Percentiles rank a stretch among this genome's conserved stretches.
Evolutionary conservation across 768 basidiomycete species (phyloP).

Genomic region (Cystobasidiopsis lactophilus): DNA sequence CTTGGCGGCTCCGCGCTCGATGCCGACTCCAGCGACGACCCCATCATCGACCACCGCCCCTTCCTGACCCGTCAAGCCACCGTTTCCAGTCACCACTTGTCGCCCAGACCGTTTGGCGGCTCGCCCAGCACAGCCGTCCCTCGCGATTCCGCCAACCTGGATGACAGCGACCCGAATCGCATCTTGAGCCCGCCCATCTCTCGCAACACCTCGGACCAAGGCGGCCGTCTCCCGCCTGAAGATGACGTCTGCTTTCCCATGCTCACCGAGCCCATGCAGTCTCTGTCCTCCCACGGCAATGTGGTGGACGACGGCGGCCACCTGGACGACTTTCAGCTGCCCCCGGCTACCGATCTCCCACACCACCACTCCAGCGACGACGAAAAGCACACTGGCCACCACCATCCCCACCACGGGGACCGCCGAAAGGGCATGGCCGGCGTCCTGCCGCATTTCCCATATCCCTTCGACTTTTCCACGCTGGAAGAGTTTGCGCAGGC

Average conservation of each 20-base stretch:
- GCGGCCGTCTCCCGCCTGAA: constrained; percentile 9
- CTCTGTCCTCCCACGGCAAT: not conserved
- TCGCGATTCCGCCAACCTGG: not conserved
- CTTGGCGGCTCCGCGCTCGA: constrained; percentile 13
- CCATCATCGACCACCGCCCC: not conserved
- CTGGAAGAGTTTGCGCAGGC: constrained; percentile 57
- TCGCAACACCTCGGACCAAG: constrained; percentile 12
- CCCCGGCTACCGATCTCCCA: constrained; percentile 6
- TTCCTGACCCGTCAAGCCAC: too few relatives aligned
- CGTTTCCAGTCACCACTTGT: too few relatives aligned
- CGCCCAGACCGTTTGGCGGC: not conserved
- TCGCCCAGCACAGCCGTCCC: too few relatives aligned
- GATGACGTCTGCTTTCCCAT: constrained; percentile 21
- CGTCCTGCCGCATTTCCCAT: constrained; percentile 26
- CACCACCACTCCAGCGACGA: constrained; percentile 4
- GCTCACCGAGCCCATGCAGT: constrained; percentile 4
- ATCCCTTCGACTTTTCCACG: constrained; percentile 44
- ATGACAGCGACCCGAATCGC: not conserved
- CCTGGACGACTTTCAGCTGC: not conserved
- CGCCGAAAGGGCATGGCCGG: constrained; percentile 12
- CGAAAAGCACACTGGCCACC: not conserved
- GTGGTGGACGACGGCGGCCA: not conserved
- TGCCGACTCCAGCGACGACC: constrained; percentile 1
- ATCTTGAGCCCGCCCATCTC: constrained; percentile 14
- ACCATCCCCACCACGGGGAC: constrained; percentile 1